Conservation (phyloP, 805 yeast genomes). For the Barnettozyma siamensis region DNA sequence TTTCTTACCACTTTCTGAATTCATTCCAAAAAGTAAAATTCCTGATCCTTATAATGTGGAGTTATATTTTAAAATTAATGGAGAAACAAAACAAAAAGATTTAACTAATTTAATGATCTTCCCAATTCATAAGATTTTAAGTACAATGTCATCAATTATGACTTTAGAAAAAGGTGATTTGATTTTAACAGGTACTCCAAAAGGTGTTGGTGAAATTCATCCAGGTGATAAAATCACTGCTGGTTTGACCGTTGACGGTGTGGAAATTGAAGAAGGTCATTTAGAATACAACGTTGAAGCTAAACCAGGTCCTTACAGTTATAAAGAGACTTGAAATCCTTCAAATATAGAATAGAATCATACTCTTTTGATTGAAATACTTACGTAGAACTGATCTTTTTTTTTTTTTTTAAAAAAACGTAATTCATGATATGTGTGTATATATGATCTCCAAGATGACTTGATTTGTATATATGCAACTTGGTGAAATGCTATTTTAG, state of each 20-base stretch:
- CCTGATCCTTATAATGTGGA: constrained; percentile 70
- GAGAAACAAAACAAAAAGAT: constrained; percentile 65
- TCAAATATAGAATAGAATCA: neutral
- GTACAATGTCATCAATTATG: constrained; percentile 83
- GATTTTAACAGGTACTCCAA: constrained; percentile 93
- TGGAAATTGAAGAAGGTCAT: constrained; percentile 43
- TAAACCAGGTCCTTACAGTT: constrained; percentile 57
- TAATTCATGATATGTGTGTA: neutral
- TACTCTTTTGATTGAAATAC: neutral
- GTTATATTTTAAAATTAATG: constrained; percentile 64
- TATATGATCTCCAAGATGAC: neutral
- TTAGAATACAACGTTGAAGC: constrained; percentile 31
- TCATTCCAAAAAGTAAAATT: constrained; percentile 60
- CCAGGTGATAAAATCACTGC: constrained; percentile 81
- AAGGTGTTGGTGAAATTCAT: constrained; percentile 82
- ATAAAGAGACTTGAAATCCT: constrained; percentile 32
- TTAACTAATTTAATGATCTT: constrained; percentile 79
- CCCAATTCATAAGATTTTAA: constrained; percentile 74
- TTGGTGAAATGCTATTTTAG: no score
- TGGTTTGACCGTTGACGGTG: constrained; percentile 48
- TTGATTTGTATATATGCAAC: no score
- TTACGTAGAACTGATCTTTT: neutral
- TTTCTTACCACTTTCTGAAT: constrained; percentile 77
- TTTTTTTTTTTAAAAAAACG: neutral
- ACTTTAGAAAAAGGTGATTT: constrained; percentile 88